Evolutionary conservation across 2,329 filamentous ascomycete genomes (phyloP).

Genomic region (Trichoderma aggressivum): DNA sequence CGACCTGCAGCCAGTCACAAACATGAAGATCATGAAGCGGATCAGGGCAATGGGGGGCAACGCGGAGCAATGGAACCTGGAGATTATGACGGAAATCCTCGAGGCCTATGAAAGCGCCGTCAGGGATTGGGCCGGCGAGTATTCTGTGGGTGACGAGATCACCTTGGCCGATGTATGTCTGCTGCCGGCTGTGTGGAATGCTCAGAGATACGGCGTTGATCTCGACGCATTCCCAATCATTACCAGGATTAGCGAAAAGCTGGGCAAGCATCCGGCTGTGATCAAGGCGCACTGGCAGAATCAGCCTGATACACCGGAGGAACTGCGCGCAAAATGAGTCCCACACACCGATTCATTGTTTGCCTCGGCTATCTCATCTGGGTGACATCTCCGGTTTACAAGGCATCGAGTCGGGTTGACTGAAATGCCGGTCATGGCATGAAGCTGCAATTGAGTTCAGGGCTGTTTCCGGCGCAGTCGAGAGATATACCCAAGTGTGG

Average conservation of each 20-base stretch:
- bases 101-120: constrained; percentile 51
- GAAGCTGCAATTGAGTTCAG: too few relatives aligned
- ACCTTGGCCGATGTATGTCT: constrained; percentile 58
- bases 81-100: constrained; percentile 52
- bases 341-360: not conserved
- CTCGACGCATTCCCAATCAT: constrained; percentile 47
- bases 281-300: constrained; percentile 50
- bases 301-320: constrained; percentile 48
- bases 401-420: not conserved
- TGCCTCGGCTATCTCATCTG: not conserved
- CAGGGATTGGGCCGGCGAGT: constrained; percentile 42
- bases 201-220: constrained; percentile 53
- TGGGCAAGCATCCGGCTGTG: constrained; percentile 50
- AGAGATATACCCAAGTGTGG: not conserved
- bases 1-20: constrained; percentile 61
- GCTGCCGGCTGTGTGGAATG: constrained; percentile 56
- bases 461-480: not conserved
- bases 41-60: constrained; percentile 44
- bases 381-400: too few relatives aligned
- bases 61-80: constrained; percentile 48
- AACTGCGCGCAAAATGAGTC: constrained; percentile 24
- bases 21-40: constrained; percentile 50
- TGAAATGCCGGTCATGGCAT: not conserved
- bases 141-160: constrained; percentile 53
- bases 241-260: constrained; percentile 40